These are phyloP conservation scores for Collybia sordida DNA, from an alignment of 768 basidiomycete genomes.

Conservation along the genomic window DNA sequence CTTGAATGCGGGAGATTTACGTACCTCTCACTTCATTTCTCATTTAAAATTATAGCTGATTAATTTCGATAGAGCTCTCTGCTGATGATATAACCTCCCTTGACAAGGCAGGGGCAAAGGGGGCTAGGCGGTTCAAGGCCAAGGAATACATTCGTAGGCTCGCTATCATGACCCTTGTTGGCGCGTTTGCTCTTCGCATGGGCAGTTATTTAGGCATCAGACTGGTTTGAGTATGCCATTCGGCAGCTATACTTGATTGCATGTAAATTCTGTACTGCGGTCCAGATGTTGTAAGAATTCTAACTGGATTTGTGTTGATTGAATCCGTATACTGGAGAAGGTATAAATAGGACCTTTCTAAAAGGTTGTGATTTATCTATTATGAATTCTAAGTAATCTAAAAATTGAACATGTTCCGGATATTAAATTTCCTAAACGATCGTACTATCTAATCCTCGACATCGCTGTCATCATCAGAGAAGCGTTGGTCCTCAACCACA, in stretches of 20 bases:
- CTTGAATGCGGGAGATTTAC: slow-evolving; percentile 62
- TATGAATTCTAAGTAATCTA: no score
- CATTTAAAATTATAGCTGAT: neutral
- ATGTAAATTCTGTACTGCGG: no score
- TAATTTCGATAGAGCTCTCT: slow-evolving; percentile 42
- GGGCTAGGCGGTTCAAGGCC: slow-evolving; percentile 17
- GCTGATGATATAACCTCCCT: slow-evolving; percentile 51
- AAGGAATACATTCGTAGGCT: slow-evolving; percentile 10
- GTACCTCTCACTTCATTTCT: slow-evolving; percentile 28
- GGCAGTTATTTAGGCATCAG: slow-evolving; percentile 20
- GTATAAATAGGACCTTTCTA: no score
- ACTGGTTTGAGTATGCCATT: slow-evolving; percentile 11
- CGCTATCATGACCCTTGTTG: slow-evolving; percentile 17
- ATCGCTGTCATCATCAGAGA: no score
- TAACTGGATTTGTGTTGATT: no score
- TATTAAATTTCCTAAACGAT: no score
- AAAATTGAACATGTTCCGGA: no score
- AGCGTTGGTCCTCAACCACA: neutral
- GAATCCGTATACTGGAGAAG: no score
- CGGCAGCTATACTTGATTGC: no score
- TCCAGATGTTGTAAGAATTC: no score
- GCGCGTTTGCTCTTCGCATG: slow-evolving; percentile 19
- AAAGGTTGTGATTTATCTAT: no score
- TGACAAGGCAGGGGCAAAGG: slow-evolving; percentile 54
- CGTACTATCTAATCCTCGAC: no score